Evolutionary conservation across 225 moss, liverwort and hornwort species (phyloP).

Genomic region (Polytrichum commune): DNA sequence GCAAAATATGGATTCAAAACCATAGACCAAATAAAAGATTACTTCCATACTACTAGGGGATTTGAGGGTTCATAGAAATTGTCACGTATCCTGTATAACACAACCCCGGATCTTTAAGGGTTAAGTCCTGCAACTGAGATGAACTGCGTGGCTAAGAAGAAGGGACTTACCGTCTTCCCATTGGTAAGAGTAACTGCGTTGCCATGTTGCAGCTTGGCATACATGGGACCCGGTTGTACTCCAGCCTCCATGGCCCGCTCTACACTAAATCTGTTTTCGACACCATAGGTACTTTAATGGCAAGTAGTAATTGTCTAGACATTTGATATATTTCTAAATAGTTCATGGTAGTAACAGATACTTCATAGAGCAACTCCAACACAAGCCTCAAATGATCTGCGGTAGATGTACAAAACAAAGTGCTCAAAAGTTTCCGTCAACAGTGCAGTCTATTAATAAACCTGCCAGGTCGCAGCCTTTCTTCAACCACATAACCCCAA

Average conservation of each 20-base stretch:
- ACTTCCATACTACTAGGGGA: too few species aligned
- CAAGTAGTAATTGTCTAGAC: neutral
- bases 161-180: slow-evolving; percentile 63
- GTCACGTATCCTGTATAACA: too few species aligned
- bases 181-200: slow-evolving; percentile 62
- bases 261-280: slow-evolving; percentile 64
- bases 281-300: neutral
- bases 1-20: too few species aligned
- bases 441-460: slow-evolving; percentile 8
- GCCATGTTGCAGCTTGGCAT: slow-evolving; percentile 70
- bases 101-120: too few species aligned
- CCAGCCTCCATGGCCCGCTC: slow-evolving; percentile 76
- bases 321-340: too few species aligned
- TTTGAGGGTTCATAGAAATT: too few species aligned
- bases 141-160: neutral
- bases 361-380: too few species aligned
- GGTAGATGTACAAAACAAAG: too few species aligned
- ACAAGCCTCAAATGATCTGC: too few species aligned
- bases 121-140: neutral
- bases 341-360: too few species aligned
- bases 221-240: slow-evolving; percentile 75
- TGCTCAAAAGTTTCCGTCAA: too few species aligned
- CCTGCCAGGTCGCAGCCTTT: slow-evolving; percentile 78
- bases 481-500: slow-evolving; percentile 97
- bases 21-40: too few species aligned